These are phyloP conservation scores for Leucaena leucocephala DNA, from an alignment of 306 rosid species.

Conservation along the genomic window DNA sequence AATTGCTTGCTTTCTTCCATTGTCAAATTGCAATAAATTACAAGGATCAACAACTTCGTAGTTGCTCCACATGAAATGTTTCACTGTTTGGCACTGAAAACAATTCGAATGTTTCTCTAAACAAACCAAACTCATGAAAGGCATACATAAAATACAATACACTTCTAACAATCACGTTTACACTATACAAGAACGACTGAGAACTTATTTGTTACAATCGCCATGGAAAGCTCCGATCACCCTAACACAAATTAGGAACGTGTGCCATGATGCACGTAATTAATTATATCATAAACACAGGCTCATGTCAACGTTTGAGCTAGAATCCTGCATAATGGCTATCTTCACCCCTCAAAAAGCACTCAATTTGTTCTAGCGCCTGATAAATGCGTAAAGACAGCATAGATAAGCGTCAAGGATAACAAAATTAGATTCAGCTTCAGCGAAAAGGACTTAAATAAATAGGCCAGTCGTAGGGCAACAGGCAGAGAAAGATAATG, in stretches of 20 bases:
- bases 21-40: not conserved
- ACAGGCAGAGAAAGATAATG: constrained; percentile 36
- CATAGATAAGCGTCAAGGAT: constrained; percentile 7
- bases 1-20: not conserved
- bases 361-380: constrained; percentile 80
- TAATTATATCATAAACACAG: constrained; percentile 1
- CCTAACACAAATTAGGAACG: constrained; percentile 34
- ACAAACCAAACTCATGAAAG: constrained; percentile 26
- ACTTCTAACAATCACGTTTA: not conserved
- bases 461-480: constrained; percentile 12
- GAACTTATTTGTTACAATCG: constrained; percentile 19
- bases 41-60: not conserved
- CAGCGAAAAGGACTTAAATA: not conserved
- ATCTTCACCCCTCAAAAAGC: constrained; percentile 58
- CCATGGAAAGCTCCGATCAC: constrained; percentile 13
- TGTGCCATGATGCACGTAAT: constrained; percentile 23
- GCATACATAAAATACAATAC: constrained; percentile 9
- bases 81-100: not conserved
- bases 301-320: constrained; percentile 20
- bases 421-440: constrained; percentile 3
- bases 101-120: not conserved
- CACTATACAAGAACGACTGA: constrained; percentile 32
- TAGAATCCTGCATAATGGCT: constrained; percentile 40
- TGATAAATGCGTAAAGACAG: constrained; percentile 41
- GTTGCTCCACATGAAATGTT: not conserved